These are phyloP conservation scores for Hypsizygus marmoreus DNA, from an alignment of 768 basidiomycete genomes.

Conservation along the genomic window DNA sequence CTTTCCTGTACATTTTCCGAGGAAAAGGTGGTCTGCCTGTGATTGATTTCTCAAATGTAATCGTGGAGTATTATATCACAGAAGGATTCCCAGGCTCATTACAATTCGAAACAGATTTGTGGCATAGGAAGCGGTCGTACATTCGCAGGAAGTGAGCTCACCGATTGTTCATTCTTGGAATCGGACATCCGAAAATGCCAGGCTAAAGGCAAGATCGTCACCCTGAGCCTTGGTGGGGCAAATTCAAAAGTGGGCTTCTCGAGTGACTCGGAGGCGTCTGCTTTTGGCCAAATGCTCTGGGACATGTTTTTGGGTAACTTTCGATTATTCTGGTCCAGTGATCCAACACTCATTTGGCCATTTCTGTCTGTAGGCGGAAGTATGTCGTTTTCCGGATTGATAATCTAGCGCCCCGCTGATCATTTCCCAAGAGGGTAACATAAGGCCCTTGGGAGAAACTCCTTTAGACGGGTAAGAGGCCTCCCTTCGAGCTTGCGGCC, in stretches of 20 bases:
- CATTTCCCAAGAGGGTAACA: constrained; percentile 31
- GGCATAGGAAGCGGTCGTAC: constrained; percentile 41
- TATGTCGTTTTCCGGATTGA: constrained; percentile 17
- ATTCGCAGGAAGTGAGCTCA: constrained; percentile 64
- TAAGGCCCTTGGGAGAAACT: constrained; percentile 67
- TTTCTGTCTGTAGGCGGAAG: constrained; percentile 27
- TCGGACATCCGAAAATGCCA: constrained; percentile 68
- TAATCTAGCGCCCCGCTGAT: not conserved
- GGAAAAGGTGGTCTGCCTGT: constrained; percentile 59
- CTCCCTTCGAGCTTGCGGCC: no score
- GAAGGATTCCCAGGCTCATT: no score
- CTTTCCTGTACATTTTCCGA: constrained; percentile 63
- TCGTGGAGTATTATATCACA: no score
- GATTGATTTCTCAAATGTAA: constrained; percentile 64
- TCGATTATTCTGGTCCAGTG: not conserved
- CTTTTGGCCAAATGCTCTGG: constrained; percentile 68
- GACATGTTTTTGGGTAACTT: constrained; percentile 61
- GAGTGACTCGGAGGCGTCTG: constrained; percentile 50
- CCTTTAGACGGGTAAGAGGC: constrained; percentile 64
- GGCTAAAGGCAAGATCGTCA: constrained; percentile 55
- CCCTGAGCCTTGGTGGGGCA: constrained; percentile 58
- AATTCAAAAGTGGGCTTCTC: constrained; percentile 58
- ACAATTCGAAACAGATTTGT: constrained; percentile 53
- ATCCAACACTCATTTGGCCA: not conserved
- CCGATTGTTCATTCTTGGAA: constrained; percentile 63